Percentiles rank a stretch among this genome's conserved stretches.
Conservation (phyloP, 108 stramenopile genomes). For the Skeletonema costatum region DNA sequence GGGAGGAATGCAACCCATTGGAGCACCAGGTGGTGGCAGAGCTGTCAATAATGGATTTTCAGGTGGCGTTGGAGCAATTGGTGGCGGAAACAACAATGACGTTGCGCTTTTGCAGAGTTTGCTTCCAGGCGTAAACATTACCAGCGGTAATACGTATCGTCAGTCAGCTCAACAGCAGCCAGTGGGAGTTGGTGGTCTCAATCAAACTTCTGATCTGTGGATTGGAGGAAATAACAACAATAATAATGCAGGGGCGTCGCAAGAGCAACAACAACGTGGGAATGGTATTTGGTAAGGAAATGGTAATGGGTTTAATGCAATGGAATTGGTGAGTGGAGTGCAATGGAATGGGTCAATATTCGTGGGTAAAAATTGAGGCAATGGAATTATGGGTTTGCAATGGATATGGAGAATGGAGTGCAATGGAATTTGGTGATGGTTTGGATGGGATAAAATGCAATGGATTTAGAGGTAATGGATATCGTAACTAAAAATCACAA, state of each 20-base stretch:
- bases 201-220: constrained; percentile 28
- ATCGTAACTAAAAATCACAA: neutral
- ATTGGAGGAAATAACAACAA: constrained; percentile 22
- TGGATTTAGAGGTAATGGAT: constrained; percentile 19
- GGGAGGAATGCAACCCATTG: constrained; percentile 32
- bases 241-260: constrained; percentile 5
- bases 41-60: constrained; percentile 62
- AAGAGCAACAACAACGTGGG: constrained; percentile 21
- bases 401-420: constrained; percentile 1
- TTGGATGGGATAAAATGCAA: constrained; percentile 17
- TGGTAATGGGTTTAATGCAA: neutral
- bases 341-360: constrained; percentile 19
- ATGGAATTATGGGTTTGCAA: constrained; percentile 21
- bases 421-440: constrained; percentile 3
- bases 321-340: constrained; percentile 1
- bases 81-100: constrained; percentile 61
- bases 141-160: constrained; percentile 36
- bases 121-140: constrained; percentile 73
- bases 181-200: constrained; percentile 41
- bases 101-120: constrained; percentile 87
- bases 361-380: constrained; percentile 15
- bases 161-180: constrained; percentile 32
- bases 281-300: neutral
- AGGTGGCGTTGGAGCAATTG: constrained; percentile 54
- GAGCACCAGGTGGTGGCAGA: constrained; percentile 15